These are phyloP conservation scores for Phytophthora palmivora DNA, from an alignment of 352 stramenopile genomes.

Conservation along the genomic window DNA sequence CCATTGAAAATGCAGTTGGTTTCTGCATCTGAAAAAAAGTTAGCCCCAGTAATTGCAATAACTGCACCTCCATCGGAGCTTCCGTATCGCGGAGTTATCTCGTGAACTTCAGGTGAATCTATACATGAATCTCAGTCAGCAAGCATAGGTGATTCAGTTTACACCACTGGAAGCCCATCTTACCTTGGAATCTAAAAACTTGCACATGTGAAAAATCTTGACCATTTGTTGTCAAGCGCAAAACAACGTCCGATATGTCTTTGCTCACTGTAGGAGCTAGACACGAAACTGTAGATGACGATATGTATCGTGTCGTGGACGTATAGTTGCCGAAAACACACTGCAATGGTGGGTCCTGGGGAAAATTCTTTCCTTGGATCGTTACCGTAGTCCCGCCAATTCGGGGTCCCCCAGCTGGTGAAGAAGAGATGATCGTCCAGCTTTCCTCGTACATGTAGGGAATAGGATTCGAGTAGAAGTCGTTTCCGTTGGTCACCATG, in stretches of 20 bases:
- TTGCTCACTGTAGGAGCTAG: constrained; percentile 15
- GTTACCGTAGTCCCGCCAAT: constrained; percentile 45
- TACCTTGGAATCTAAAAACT: constrained; percentile 61
- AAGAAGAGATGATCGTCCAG: constrained; percentile 42
- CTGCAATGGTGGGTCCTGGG: constrained; percentile 28
- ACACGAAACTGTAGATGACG: constrained; percentile 38
- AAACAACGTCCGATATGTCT: constrained; percentile 19
- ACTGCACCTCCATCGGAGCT: constrained; percentile 24
- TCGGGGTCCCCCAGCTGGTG: constrained; percentile 36
- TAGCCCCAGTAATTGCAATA: constrained; percentile 38
- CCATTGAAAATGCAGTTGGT: constrained; percentile 54
- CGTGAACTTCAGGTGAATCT: constrained; percentile 50
- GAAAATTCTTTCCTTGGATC: constrained; percentile 44
- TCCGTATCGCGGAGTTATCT: constrained; percentile 36
- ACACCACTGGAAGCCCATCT: neutral
- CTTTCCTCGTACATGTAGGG: constrained; percentile 52
- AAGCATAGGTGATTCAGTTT: neutral
- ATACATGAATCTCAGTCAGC: constrained; percentile 6
- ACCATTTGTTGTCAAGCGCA: constrained; percentile 62
- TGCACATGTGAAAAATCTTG: constrained; percentile 58
- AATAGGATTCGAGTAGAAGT: constrained; percentile 70
- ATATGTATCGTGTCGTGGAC: constrained; percentile 30
- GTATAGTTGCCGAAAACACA: constrained; percentile 49
- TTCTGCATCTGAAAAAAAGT: constrained; percentile 41
- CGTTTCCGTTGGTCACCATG: constrained; percentile 60